These are phyloP conservation scores for Endogone sp. DNA, from an alignment of 192 early-diverging fungal genomes.

Conservation along the genomic window DNA sequence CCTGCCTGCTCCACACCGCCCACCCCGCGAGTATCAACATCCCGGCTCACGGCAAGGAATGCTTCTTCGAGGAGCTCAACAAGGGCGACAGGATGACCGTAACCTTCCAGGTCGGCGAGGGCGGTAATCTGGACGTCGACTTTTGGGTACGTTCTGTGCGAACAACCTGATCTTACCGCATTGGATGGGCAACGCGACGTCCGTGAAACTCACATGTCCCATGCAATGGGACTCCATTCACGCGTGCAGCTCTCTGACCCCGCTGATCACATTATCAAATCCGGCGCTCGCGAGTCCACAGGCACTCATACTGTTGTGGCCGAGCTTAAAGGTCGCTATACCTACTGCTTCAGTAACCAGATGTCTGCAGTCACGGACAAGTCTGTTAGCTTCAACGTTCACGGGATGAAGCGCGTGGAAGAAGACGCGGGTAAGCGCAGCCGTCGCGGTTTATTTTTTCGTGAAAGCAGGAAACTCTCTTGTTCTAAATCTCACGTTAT, in stretches of 20 bases:
- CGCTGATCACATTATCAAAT: conserved; percentile 23
- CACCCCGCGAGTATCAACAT: background rate
- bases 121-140: conserved; percentile 63
- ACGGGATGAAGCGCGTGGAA: conserved; percentile 38
- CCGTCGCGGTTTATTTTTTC: background rate
- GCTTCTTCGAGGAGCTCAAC: conserved; percentile 66
- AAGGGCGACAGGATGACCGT: conserved; percentile 58
- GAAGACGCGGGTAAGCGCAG: conserved; percentile 20
- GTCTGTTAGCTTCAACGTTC: conserved; percentile 53
- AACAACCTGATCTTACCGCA: background rate
- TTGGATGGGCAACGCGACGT: no score
- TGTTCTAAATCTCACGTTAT: no score
- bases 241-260: conserved; percentile 46
- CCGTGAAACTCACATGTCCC: no score
- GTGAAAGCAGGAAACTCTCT: no score
- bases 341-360: conserved; percentile 77
- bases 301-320: conserved; percentile 42
- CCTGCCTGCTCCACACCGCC: background rate
- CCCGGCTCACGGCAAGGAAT: conserved; percentile 25
- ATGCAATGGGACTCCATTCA: no score
- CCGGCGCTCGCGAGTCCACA: conserved; percentile 27
- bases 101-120: conserved; percentile 66
- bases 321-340: conserved; percentile 50
- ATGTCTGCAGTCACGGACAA: conserved; percentile 59
- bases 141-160: conserved; percentile 47